Percentiles rank a stretch among this genome's conserved stretches.
Evolutionary conservation across 306 rosid species (phyloP).

Genomic region (Begonia peltatifolia): DNA sequence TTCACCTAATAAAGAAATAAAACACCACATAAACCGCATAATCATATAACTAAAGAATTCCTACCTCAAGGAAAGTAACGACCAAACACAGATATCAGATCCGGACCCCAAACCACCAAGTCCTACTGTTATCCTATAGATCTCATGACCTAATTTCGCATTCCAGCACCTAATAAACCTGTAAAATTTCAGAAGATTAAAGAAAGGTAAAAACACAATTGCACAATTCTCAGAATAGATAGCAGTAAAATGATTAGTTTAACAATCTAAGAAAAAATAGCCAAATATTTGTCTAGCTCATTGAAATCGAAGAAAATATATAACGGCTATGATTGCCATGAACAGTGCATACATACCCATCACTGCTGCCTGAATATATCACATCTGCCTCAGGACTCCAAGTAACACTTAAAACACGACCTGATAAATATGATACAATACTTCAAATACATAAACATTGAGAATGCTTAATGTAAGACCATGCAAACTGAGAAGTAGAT

Average conservation of each 20-base stretch:
- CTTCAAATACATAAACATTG: constrained; percentile 1
- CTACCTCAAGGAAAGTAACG: constrained; percentile 75
- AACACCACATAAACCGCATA: constrained; percentile 2
- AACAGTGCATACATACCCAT: constrained; percentile 47
- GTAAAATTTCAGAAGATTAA: constrained; percentile 2
- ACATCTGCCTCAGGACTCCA: constrained; percentile 68
- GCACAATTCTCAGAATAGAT: background rate
- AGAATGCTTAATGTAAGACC: constrained; percentile 3
- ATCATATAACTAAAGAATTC: constrained; percentile 3
- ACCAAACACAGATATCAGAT: constrained; percentile 74
- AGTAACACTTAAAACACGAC: constrained; percentile 65
- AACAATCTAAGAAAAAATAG: too few species aligned
- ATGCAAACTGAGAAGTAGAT: constrained; percentile 10
- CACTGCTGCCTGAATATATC: constrained; percentile 83
- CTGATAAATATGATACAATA: constrained; percentile 24
- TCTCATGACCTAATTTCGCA: constrained; percentile 43
- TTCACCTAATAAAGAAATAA: background rate
- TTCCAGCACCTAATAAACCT: constrained; percentile 85
- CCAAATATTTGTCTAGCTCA: too few species aligned
- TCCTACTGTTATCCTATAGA: constrained; percentile 79
- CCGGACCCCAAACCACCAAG: constrained; percentile 69
- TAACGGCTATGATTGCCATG: too few species aligned
- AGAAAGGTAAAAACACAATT: background rate
- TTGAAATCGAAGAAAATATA: too few species aligned
- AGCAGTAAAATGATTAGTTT: too few species aligned